Evolutionary conservation across 2,329 filamentous ascomycete species (phyloP), one percentile per base, ranked within the genome.

Genomic region (Phialophora tarda): DNA sequence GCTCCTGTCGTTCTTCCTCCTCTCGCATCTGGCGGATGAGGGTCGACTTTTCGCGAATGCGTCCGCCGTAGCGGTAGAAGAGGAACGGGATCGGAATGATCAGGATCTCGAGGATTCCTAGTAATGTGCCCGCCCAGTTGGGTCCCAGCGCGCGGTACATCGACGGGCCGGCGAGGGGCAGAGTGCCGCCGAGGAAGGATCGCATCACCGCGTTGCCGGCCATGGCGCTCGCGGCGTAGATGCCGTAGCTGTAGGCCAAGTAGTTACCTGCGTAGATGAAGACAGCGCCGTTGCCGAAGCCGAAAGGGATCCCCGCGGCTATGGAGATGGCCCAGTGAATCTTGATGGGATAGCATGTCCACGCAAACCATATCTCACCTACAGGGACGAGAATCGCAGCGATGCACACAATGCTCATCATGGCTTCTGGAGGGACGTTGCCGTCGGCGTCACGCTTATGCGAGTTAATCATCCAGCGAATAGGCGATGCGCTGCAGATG

Each of bases 241-340:
- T 90, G 3, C 89, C 89, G 72, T 96, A 96, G 6, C 88, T 87
- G 56, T 89, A 85, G 0, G 91, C 91, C 3, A 96, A 81, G 75
- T 96, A 96, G 73, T 92, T 95, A 5, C 85, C 86, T 0, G 89
- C 86, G 74, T 96, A 95, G 74, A 96, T 93, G 79, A 96, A 96
- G 44, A 91, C 87, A 2, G 88, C 83, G 8, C 86, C 88, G 73
- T 94, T 95, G 0, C 92, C 92, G 0, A 85, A 83, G 10, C 91
- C 91, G 72, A 95, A 96, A 0, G 89, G 90, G 5, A 96, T 85
- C 0, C 92, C 91, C 1, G 91, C 91, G 0, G 91, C 81, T 57
- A 96, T 89, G 1, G 91, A 90, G 23, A 87, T 83, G n/a, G 92
- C 88, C 89, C 91, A 96, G 75, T 92, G 93, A 34, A 96, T 91